Evolutionary conservation across 2,329 filamentous ascomycete species (phyloP), one percentile per base, ranked within the genome.

Genomic region (Dactylella cylindrospora): DNA sequence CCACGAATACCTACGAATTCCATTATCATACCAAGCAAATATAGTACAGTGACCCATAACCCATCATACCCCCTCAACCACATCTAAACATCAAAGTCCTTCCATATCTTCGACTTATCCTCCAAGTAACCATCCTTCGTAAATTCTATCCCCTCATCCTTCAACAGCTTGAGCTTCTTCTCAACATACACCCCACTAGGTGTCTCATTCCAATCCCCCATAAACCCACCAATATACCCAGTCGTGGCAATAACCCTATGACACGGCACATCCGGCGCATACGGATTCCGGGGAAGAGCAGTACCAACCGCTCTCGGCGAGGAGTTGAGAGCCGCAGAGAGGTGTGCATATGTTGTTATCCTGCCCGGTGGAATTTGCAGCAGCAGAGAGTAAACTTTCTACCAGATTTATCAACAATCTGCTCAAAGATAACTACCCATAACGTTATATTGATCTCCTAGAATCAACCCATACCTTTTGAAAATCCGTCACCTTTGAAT

Each of bases 231-330:
- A 17, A 89, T 70, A 49, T 71, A 73, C 65, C 86, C 84, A 45
- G 84, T 84, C 32, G 82, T 84, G 4, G 86, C 86, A 39, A 94
- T 80, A 17, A 91, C 85, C 7, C 89, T 80, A 72, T 94, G 88
- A 67, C 88, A 94, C 1, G 88, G 89, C 3, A 91, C 85, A 26
- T 81, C 79, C 0, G 89, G 88, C 10, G 89, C 88, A 68, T 91
- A 94, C 0, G 88, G 88, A 70, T 95, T 95, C 45, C 70, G 57
- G 13, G 26, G 80, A 70, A 94, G 76, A 1, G 87, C 87, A 59
- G 86, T 88, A 12, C 88, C 88, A 3, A 93, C 81, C 0, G 88
- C 88, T 33, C 88, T 78, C 1, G 88, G 85, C 2, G 85, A 88
- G 17, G 86, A 88, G 8, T 76, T 72, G 12, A 91, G 78, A 55